Percentiles rank a stretch among this genome's conserved stretches.
Conservation (phyloP, 169 alveolate species). For the Plasmodium relictum region DNA sequence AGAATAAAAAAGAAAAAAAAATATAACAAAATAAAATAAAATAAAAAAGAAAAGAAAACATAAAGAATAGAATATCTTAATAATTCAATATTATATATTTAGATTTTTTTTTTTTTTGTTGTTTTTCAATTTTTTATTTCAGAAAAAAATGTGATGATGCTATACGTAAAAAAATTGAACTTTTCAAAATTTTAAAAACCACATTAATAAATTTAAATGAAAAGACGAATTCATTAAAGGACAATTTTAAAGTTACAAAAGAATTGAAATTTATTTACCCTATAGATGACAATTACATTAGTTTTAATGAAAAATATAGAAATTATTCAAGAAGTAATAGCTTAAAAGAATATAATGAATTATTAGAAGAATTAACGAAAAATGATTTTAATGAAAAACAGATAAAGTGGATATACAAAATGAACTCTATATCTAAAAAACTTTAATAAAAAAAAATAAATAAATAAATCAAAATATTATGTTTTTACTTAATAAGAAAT, state of each 20-base stretch:
- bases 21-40: no score
- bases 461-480: neutral
- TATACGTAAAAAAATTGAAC: slow-evolving; percentile 24
- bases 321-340: slow-evolving; percentile 14
- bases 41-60: no score
- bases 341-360: slow-evolving; percentile 35
- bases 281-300: slow-evolving; percentile 16
- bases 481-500: no score
- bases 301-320: slow-evolving; percentile 26
- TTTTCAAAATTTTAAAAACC: slow-evolving; percentile 29
- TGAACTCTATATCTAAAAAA: slow-evolving; percentile 61
- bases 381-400: slow-evolving; percentile 52
- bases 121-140: slow-evolving; percentile 4
- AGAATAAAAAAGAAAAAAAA: no score
- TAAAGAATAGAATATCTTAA: no score
- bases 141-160: slow-evolving; percentile 41
- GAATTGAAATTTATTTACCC: slow-evolving; percentile 39
- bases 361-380: slow-evolving; percentile 31
- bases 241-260: slow-evolving; percentile 43
- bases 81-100: neutral
- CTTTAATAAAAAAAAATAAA: slow-evolving; percentile 22
- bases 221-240: slow-evolving; percentile 25
- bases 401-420: slow-evolving; percentile 50
- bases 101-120: slow-evolving; percentile 5
- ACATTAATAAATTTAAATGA: slow-evolving; percentile 51